Conservation (phyloP, 2,329 filamentous ascomycete species). For the Alternaria arborescens region DNA sequence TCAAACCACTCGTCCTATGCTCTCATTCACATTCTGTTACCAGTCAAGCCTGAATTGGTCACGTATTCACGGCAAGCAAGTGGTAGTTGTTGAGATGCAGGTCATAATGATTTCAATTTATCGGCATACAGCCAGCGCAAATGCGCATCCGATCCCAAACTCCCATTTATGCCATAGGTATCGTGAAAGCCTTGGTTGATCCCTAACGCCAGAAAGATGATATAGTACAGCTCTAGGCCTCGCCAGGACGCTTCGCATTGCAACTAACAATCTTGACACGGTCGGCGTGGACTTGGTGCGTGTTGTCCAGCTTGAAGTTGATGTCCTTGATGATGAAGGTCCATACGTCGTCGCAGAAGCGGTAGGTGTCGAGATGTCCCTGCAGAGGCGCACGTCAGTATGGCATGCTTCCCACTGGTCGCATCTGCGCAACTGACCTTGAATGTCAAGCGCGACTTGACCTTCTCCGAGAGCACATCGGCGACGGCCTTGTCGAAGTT, state of each 20-base stretch:
- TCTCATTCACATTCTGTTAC: background rate
- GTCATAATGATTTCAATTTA: constrained; percentile 12
- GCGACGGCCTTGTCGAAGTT: constrained; percentile 96
- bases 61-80: background rate
- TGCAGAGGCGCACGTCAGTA: constrained; percentile 52
- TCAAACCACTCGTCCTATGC: background rate
- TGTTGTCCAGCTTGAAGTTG: constrained; percentile 95
- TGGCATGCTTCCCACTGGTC: constrained; percentile 4
- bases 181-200: constrained; percentile 17
- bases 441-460: constrained; percentile 90
- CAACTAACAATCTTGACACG: constrained; percentile 99
- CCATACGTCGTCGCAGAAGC: constrained; percentile 99
- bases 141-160: constrained; percentile 15
- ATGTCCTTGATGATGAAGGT: constrained; percentile 99
- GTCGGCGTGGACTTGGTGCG: constrained; percentile 78
- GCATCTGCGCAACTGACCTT: constrained; percentile 71
- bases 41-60: background rate
- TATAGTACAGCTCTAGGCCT: constrained; percentile 48
- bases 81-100: background rate
- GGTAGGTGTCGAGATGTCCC: constrained; percentile 97
- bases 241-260: constrained; percentile 83
- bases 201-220: constrained; percentile 28
- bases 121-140: background rate
- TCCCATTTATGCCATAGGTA: constrained; percentile 33
- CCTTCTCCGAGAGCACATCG: constrained; percentile 88